phyloP scores from a whole-genome alignment of 371 early-diverging fungal species.

The Syncephalastrum monosporum region DNA sequence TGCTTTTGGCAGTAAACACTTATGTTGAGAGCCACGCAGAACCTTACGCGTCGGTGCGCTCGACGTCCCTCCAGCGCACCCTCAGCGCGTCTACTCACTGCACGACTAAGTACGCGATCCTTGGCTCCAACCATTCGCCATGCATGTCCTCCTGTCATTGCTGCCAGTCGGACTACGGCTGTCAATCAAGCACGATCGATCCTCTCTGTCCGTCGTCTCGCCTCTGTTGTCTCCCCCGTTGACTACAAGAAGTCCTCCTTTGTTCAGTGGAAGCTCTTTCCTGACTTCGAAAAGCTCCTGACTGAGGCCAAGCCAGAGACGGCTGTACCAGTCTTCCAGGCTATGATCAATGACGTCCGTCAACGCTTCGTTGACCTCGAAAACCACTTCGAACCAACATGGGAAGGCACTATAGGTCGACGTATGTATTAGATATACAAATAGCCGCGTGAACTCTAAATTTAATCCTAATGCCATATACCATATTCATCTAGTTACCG shows the following conservation, averaged over 20 bases:
- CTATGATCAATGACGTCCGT: slow-evolving; percentile 42
- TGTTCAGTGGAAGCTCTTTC: slow-evolving; percentile 55
- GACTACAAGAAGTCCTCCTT: slow-evolving; percentile 30
- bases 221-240: slow-evolving; percentile 4
- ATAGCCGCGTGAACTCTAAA: too few species aligned
- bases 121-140: too few species aligned
- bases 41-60: too few species aligned
- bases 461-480: neutral
- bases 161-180: too few species aligned
- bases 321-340: slow-evolving; percentile 54
- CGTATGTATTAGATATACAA: slow-evolving; percentile 24
- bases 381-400: slow-evolving; percentile 55
- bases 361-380: slow-evolving; percentile 50
- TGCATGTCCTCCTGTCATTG: too few species aligned
- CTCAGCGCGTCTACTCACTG: too few species aligned
- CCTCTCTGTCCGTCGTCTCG: slow-evolving; percentile 6
- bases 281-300: slow-evolving; percentile 51
- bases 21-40: too few species aligned
- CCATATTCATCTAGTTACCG: slow-evolving; percentile 38
- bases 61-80: too few species aligned
- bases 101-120: too few species aligned
- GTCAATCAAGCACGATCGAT: too few species aligned
- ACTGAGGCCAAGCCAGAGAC: slow-evolving; percentile 40
- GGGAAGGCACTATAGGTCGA: slow-evolving; percentile 62
- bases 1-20: too few species aligned